Evolutionary conservation across 2,329 filamentous ascomycete species (phyloP), one percentile per base, ranked within the genome.

Genomic region (Pseudogymnoascus sp.): DNA sequence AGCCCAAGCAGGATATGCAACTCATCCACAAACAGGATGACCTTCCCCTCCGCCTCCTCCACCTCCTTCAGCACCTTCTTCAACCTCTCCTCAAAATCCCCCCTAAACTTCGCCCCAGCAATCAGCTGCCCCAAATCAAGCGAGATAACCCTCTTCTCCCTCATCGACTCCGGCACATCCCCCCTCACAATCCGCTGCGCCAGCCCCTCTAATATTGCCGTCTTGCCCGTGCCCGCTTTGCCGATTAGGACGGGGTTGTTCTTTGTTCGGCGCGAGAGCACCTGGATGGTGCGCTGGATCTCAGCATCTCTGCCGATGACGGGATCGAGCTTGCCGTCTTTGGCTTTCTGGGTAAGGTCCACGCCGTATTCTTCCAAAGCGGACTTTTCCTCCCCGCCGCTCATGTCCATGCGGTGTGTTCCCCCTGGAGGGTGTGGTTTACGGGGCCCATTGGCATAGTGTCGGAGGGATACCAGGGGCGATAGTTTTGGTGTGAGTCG

Each of bases 11-110:
- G 80, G 1, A 88, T 96, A 73, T 99, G 95, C 42, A 97, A 78
- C 73, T 97, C 95, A 72, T 97, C 95, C 61, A 97, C 90, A 76
- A 99, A 97, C 2, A 99, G 80, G 47, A 99, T 96, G 4, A 97
- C 88, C 63, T 90, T 86, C 35, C 95, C 95, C 61, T 96, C 81
- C 1, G 93, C 90, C 67, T 96, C 86, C 74, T 96, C 86, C 10
- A 96, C 93, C 74, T 97, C 95, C 70, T 89, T 92, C 72, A 99
- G 76, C 1, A 97, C 92, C 67, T 88, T 88, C 75, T 97, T 97
- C 65, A 97, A 74, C 44, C 95, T 82, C 74, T 99, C 95, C 74
- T 99, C 95, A 65, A 99, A 97, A 70, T 99, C 95, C 59, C 95
- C 95, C 59, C 95, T 81, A 71, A 95, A 99, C 72, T 97, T 97